Evolutionary conservation across 768 basidiomycete species (phyloP), one percentile per base, ranked within the genome.

Genomic region (Clavaria fumosa): DNA sequence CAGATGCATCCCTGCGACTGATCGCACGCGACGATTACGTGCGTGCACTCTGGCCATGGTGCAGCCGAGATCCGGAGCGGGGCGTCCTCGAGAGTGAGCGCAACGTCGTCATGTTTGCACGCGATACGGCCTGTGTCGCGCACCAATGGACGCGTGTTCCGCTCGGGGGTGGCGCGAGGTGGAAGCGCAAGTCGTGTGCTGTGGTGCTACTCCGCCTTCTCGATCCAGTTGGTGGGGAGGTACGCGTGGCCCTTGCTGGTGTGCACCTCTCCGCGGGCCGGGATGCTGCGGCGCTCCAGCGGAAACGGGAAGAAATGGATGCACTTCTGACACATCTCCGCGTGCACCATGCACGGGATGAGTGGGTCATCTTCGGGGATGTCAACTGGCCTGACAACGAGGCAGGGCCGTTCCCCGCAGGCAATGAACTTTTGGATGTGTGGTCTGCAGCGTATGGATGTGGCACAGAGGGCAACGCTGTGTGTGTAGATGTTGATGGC

Each of bases 351-450:
- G 12, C 4, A 6, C 10, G 23, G 4, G 38, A 39, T 23, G 31
- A 39, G n/a, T 39, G 38, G 38, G 34, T 39, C 18, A 23, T 39
- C 23, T 12, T 39, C 20, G 38, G 38, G n/a, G 38, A 39, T 23
- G 15, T 39, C 38, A 39, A 39, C 38, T 39, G 38, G 28, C 38
- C 38, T 7, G 28, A n/a, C 2, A 23, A 12, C 19, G 38, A 39
- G 20, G 20, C 14, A 3, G 21, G 32, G 4, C 30, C 30, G 11
- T 12, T 6, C 5, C n/a, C n/a, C n/a, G n/a, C n/a, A n/a, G 15
- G 17, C 17, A 22, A 39, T 31, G 15, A 18, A 14, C 18, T 39
- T 23, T 5, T 24, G 30, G 38, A 39, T 28, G 22, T 39, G 12
- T 39, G 38, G 30, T 24, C 30, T 5, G 31, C n/a, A 23, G 38